Evolutionary conservation across 2,329 filamentous ascomycete genomes (phyloP).

Genomic region (Ascochyta fabae): DNA sequence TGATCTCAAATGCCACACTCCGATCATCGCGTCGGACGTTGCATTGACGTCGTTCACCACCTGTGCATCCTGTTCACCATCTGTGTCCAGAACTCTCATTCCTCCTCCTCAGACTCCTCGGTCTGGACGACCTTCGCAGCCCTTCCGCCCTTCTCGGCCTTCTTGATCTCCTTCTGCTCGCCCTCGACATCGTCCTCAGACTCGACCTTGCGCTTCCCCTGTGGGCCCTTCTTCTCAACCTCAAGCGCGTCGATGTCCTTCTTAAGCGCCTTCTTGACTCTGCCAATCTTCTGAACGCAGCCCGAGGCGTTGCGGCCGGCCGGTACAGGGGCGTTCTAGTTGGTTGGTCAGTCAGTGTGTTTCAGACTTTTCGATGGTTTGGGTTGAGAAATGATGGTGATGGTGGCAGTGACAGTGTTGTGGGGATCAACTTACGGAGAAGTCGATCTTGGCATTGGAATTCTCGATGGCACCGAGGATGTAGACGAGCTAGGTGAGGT

Average conservation of each 20-base stretch:
- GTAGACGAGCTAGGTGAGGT: slow-evolving; percentile 22
- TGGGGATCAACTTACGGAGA: slow-evolving; percentile 9
- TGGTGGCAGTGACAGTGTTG: background rate
- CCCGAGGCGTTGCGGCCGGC: slow-evolving; percentile 22
- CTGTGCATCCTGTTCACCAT: too few species aligned
- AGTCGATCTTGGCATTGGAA: slow-evolving; percentile 25
- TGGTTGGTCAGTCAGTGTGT: background rate
- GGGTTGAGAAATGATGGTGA: background rate
- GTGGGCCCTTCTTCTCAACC: slow-evolving; percentile 5
- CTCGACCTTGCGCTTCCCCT: slow-evolving; percentile 29
- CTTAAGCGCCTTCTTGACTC: slow-evolving; percentile 16
- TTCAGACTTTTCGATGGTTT: background rate
- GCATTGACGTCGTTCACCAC: too few species aligned
- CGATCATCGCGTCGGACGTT: too few species aligned
- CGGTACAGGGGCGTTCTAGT: slow-evolving; percentile 29
- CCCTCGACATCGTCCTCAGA: background rate
- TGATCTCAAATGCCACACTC: too few species aligned
- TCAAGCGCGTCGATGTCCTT: slow-evolving; percentile 1
- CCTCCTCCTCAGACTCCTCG: background rate
- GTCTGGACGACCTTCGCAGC: slow-evolving; percentile 9
- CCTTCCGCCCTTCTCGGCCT: slow-evolving; percentile 11
- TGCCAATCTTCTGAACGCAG: slow-evolving; percentile 24
- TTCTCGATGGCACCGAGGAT: slow-evolving; percentile 21
- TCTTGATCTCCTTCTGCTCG: background rate
- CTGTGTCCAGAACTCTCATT: too few species aligned